phyloP scores from a whole-genome alignment of 192 early-diverging fungal species.

The Backusella sp. region DNA sequence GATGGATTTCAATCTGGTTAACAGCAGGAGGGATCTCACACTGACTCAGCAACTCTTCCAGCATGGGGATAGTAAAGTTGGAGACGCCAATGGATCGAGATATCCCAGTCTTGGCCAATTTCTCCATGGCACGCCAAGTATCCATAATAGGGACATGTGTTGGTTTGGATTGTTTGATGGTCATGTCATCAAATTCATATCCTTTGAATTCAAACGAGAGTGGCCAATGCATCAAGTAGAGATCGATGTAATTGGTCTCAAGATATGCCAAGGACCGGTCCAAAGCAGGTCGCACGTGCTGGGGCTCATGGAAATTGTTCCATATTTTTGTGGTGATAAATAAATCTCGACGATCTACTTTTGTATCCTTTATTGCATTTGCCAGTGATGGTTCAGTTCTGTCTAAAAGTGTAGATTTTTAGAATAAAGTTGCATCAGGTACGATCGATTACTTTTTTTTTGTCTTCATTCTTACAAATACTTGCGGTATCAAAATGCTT shows the following conservation, averaged over 20 bases:
- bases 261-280: slow-evolving; percentile 68
- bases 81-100: slow-evolving; percentile 75
- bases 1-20: slow-evolving; percentile 61
- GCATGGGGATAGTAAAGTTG: slow-evolving; percentile 62
- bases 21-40: slow-evolving; percentile 68
- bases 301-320: slow-evolving; percentile 50
- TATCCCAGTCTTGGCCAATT: slow-evolving; percentile 57
- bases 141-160: slow-evolving; percentile 48
- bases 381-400: slow-evolving; percentile 70
- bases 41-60: slow-evolving; percentile 58
- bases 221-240: slow-evolving; percentile 89
- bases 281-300: slow-evolving; percentile 60
- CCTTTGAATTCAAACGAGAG: slow-evolving; percentile 48
- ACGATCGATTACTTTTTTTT: neutral
- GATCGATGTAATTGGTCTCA: slow-evolving; percentile 72
- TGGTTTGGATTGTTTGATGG: slow-evolving; percentile 19
- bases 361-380: slow-evolving; percentile 47
- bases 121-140: slow-evolving; percentile 77
- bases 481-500: slow-evolving; percentile 33
- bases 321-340: slow-evolving; percentile 65
- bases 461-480: slow-evolving; percentile 15
- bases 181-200: slow-evolving; percentile 30
- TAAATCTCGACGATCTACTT: slow-evolving; percentile 57
- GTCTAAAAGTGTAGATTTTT: slow-evolving; percentile 28
- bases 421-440: no score